Evolutionary conservation across 208 protist genomes (phyloP), one percentile per base, ranked within the genome.

Genomic region (Crithidia sp.): DNA sequence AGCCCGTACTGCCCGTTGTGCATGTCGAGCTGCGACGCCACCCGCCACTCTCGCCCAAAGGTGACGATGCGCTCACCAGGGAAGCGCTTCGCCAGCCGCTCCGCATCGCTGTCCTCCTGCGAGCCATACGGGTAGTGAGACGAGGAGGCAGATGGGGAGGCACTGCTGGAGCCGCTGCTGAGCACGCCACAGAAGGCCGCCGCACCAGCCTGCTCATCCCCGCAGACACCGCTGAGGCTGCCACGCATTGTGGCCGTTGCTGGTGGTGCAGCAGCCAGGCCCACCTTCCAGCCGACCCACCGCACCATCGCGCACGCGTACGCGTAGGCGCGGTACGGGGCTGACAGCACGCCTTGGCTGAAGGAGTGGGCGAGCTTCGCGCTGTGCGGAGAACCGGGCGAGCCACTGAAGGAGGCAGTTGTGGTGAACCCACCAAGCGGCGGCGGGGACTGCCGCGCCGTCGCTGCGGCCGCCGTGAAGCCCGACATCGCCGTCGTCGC

Each of bases 1-100:
- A 92, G 77, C 5, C 87, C 87, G 40, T 77, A 89, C 54, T 92
- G 74, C 0, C 83, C 84, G 54, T 87, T 89, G 19, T 87, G 54
- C 57, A 79, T 59, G 55, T 84, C 70, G 13, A 93, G 74, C 43
- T 75, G 77, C 4, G 65, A 67, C 19, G 40, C 76, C 41, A 67
- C 19, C 16, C 73, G 55, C 59, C 62, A 79, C 59, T 74, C 77
- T 5, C 45, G 55, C 43, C 71, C 81, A 47, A 85, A 88, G 40
- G 68, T 73, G 17, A 87, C 72, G 36, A 78, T 62, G 17, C 65
- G 61, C 50, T 75, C 67, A 17, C 64, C 57, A 14, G 60, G 77
- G 44, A 72, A 77, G 28, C 37, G 45, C 16, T 43, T 44, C 37
- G 61, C 68, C 41, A 74, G 69, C 17, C 41, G 41, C 12, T 62